Evolutionary conservation across 495 filamentous ascomycete species (phyloP).

Genomic region (Chaetomium tenue): DNA sequence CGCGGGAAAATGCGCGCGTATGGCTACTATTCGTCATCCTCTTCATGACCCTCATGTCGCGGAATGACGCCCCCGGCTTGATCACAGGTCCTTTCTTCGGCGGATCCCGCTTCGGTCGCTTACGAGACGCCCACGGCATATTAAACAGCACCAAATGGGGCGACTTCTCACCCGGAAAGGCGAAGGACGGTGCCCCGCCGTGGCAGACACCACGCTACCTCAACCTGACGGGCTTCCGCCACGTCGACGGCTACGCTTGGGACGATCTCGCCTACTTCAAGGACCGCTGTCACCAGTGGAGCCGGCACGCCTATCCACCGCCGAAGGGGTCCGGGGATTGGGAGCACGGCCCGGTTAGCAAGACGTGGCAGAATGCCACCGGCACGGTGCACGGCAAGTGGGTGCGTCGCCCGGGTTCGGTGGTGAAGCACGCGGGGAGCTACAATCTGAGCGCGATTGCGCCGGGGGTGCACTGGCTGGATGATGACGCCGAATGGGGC

Average conservation of each 20-base stretch:
- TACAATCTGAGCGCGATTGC: constrained; percentile 52
- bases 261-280: constrained; percentile 53
- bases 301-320: constrained; percentile 40
- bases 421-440: constrained; percentile 34
- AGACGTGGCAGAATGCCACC: constrained; percentile 77
- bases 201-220: constrained; percentile 55
- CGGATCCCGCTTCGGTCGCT: constrained; percentile 41
- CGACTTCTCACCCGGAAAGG: constrained; percentile 59
- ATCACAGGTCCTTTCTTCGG: constrained; percentile 41
- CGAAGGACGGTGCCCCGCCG: constrained; percentile 28
- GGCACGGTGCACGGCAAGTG: constrained; percentile 74
- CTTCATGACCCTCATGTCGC: constrained; percentile 43
- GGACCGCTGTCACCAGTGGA: constrained; percentile 46
- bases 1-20: constrained; percentile 43
- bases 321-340: constrained; percentile 32
- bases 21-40: constrained; percentile 46
- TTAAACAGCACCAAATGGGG: constrained; percentile 73
- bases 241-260: constrained; percentile 75
- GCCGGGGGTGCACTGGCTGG: constrained; percentile 44
- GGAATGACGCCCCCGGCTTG: constrained; percentile 42
- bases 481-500: constrained; percentile 52
- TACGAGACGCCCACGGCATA: constrained; percentile 60
- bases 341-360: constrained; percentile 44
- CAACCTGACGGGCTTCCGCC: constrained; percentile 72
- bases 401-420: constrained; percentile 56